Conservation (phyloP, 2,329 filamentous ascomycete genomes). For the Ophiocordyceps camponoti-rufipedis region DNA sequence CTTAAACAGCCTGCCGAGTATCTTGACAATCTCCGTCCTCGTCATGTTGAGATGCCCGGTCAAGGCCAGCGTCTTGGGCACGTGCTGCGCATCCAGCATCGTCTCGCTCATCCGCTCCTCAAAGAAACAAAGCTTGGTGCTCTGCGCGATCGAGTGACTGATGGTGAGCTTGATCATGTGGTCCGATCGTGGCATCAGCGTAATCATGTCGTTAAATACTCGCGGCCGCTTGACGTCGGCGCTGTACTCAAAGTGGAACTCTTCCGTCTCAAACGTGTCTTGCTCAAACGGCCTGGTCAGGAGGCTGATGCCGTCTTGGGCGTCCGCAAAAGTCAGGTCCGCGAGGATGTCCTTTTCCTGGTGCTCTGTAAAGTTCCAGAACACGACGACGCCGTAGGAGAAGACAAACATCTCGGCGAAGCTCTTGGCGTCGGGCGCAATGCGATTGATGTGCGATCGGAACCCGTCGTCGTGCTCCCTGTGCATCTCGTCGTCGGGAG, state of each 20-base stretch:
- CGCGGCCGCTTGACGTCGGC: slow-evolving; percentile 68
- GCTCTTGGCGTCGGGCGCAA: slow-evolving; percentile 53
- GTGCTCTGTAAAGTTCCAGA: slow-evolving; percentile 95
- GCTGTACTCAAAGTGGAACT: slow-evolving; percentile 97
- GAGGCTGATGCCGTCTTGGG: slow-evolving; percentile 44
- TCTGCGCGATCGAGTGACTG: slow-evolving; percentile 92
- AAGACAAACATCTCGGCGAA: slow-evolving; percentile 96
- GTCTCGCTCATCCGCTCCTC: slow-evolving; percentile 92
- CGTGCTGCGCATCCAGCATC: slow-evolving; percentile 82
- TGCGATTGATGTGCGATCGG: slow-evolving; percentile 33
- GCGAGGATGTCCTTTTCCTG: slow-evolving; percentile 95
- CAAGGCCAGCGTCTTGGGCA: slow-evolving; percentile 73
- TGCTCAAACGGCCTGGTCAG: slow-evolving; percentile 67
- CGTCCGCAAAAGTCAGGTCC: slow-evolving; percentile 75
- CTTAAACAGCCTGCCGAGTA: slow-evolving; percentile 80
- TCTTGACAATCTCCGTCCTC: slow-evolving; percentile 77
- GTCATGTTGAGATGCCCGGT: slow-evolving; percentile 87
- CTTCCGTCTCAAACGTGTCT: slow-evolving; percentile 89
- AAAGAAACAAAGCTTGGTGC: slow-evolving; percentile 89
- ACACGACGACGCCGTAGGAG: slow-evolving; percentile 91
- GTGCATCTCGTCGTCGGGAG: slow-evolving; percentile 12
- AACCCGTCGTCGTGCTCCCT: slow-evolving; percentile 19
- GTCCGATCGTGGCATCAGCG: slow-evolving; percentile 69
- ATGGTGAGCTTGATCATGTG: slow-evolving; percentile 99
- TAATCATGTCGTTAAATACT: slow-evolving; percentile 99